These are phyloP conservation scores for Saccharomyces jurei DNA, from an alignment of 805 yeast genomes.

Conservation along the genomic window DNA sequence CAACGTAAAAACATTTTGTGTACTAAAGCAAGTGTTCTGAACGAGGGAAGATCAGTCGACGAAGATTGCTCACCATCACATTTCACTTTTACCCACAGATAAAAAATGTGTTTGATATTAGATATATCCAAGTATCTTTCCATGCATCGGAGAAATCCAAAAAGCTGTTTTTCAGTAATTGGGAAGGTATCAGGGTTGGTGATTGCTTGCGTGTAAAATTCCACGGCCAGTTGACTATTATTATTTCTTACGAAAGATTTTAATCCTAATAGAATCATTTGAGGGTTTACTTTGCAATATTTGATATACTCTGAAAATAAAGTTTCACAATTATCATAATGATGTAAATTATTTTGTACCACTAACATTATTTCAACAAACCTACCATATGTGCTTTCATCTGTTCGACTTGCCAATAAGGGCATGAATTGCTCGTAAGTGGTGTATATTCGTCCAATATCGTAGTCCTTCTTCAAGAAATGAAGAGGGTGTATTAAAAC, in stretches of 20 bases:
- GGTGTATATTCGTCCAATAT: constrained; percentile 17
- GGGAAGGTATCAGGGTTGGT: constrained; percentile 26
- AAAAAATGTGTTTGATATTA: constrained; percentile 16
- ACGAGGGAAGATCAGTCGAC: constrained; percentile 7
- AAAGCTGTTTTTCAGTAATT: constrained; percentile 13
- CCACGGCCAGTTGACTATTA: constrained; percentile 24
- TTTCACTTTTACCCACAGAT: constrained; percentile 19
- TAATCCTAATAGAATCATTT: constrained; percentile 19
- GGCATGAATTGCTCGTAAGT: constrained; percentile 7
- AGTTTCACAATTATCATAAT: constrained; percentile 19
- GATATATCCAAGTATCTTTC: constrained; percentile 12
- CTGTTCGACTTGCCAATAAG: constrained; percentile 1
- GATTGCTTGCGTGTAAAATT: constrained; percentile 25
- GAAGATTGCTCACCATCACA: not conserved
- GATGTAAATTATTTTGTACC: constrained; percentile 13
- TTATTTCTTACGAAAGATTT: constrained; percentile 22
- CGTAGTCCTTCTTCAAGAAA: constrained; percentile 8
- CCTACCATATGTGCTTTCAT: not conserved
- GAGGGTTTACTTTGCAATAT: constrained; percentile 14
- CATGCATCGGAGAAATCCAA: constrained; percentile 14
- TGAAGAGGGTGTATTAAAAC: constrained; percentile 10
- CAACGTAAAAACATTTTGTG: constrained; percentile 15
- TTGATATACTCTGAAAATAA: constrained; percentile 26
- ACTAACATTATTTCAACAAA: constrained; percentile 14
- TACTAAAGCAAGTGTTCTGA: constrained; percentile 12